These are phyloP conservation scores for Rhizophlyctis rosea DNA, from an alignment of 192 early-diverging fungal species.

Conservation along the genomic window DNA sequence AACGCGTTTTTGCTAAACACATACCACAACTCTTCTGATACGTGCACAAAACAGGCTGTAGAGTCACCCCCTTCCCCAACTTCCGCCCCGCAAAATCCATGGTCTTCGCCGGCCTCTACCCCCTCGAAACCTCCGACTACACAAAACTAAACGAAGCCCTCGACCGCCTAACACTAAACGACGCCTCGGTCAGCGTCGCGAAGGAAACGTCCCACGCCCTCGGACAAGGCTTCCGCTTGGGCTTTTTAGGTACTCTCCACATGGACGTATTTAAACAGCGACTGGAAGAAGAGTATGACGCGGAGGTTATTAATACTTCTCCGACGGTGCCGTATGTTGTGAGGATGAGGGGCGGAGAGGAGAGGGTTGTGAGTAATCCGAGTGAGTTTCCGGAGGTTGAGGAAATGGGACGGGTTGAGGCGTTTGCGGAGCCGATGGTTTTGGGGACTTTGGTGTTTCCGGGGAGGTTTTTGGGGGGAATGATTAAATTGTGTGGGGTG, in stretches of 20 bases:
- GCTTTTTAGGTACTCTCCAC: conserved; percentile 93
- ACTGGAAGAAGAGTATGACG: conserved; percentile 86
- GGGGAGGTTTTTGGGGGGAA: conserved; percentile 42
- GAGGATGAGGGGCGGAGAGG: conserved; percentile 41
- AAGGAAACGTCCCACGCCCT: conserved; percentile 68
- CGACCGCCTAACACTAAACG: conserved; percentile 91
- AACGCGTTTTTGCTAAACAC: conserved; percentile 10
- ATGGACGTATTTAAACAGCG: conserved; percentile 98
- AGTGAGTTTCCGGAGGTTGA: conserved; percentile 84
- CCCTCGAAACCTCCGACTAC: conserved; percentile 86
- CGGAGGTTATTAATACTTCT: conserved; percentile 84
- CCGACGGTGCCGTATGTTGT: conserved; percentile 88
- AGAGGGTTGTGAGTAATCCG: conserved; percentile 70
- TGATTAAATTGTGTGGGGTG: conserved; percentile 60
- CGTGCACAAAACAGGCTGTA: too few species aligned
- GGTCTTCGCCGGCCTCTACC: conserved; percentile 95
- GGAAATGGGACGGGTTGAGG: conserved; percentile 60
- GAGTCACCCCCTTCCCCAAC: conserved; percentile 76
- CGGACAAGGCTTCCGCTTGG: conserved; percentile 94
- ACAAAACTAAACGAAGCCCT: conserved; percentile 86
- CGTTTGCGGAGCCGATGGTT: conserved; percentile 83
- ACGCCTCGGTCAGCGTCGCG: conserved; percentile 85
- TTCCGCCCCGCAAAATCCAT: conserved; percentile 95
- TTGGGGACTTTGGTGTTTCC: conserved; percentile 90
- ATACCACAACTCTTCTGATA: conserved; percentile 51